Conservation (phyloP, 1,139 yeast genomes). For the Scheffersomyces lignicola region DNA sequence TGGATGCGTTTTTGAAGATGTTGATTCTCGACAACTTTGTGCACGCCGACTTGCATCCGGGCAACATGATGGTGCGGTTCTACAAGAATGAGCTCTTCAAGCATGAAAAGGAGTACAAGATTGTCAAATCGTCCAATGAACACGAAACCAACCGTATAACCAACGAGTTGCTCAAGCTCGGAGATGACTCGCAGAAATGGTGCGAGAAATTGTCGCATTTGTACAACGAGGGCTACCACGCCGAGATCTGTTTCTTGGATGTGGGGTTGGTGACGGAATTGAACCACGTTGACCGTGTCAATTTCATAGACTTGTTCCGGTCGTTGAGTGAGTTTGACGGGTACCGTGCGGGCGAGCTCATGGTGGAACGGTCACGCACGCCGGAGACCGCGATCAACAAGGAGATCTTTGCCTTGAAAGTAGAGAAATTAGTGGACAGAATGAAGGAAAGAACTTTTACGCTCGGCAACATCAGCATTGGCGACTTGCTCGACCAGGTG, state of each 20-base stretch:
- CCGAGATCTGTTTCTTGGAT: conserved; percentile 89
- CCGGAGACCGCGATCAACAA: conserved; percentile 88
- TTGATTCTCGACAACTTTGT: conserved; percentile 87
- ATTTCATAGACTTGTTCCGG: conserved; percentile 85
- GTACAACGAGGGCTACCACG: conserved; percentile 66
- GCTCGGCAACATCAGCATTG: conserved; percentile 86
- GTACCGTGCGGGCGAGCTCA: conserved; percentile 87
- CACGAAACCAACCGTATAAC: conserved; percentile 52
- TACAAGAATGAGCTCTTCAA: conserved; percentile 51
- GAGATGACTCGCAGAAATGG: conserved; percentile 48
- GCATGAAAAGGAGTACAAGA: conserved; percentile 49
- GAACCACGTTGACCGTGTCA: conserved; percentile 70
- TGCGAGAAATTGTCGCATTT: conserved; percentile 48
- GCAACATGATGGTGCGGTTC: conserved; percentile 84
- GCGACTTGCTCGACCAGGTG: conserved; percentile 86
- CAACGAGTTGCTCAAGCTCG: conserved; percentile 40
- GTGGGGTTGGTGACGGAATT: conserved; percentile 92
- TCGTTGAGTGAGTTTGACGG: conserved; percentile 93
- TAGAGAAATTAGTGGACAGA: conserved; percentile 75
- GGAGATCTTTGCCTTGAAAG: conserved; percentile 84
- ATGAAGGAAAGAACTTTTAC: conserved; percentile 90
- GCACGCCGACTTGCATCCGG: conserved; percentile 96
- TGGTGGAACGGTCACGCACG: conserved; percentile 92
- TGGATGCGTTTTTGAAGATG: conserved; percentile 92
- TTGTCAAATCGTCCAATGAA: conserved; percentile 45